These are phyloP conservation scores for Termitomyces sp. DNA, from an alignment of 768 basidiomycete genomes.

Conservation along the genomic window DNA sequence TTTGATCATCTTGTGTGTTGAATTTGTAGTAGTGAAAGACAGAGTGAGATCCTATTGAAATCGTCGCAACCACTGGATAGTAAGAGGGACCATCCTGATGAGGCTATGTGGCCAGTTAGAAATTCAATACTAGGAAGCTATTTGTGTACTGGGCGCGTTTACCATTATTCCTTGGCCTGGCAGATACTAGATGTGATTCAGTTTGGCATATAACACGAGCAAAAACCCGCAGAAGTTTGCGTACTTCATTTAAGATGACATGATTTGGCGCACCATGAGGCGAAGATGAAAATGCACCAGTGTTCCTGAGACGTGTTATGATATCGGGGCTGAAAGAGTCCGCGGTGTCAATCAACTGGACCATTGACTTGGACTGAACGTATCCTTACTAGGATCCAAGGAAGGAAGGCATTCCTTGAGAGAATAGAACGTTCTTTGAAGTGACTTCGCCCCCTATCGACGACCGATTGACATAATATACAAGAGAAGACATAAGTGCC, in stretches of 20 bases:
- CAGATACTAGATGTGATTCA: constrained; percentile 52
- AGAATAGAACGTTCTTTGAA: constrained; percentile 62
- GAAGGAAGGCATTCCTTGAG: constrained; percentile 69
- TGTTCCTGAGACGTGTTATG: constrained; percentile 61
- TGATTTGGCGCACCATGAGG: constrained; percentile 80
- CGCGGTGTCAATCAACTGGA: constrained; percentile 5
- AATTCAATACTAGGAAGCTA: background rate
- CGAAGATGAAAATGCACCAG: constrained; percentile 60
- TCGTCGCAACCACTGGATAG: constrained; percentile 84
- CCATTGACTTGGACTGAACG: constrained; percentile 3
- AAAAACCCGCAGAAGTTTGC: constrained; percentile 11
- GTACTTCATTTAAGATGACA: constrained; percentile 83
- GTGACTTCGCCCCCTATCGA: constrained; percentile 70
- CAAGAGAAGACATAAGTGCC: background rate
- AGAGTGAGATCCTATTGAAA: constrained; percentile 82
- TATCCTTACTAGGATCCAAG: constrained; percentile 59
- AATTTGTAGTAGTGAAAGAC: constrained; percentile 84
- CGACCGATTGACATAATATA: constrained; percentile 7
- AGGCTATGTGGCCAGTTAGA: constrained; percentile 45
- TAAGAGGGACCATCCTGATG: constrained; percentile 93
- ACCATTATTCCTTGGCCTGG: constrained; percentile 95
- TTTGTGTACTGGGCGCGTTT: constrained; percentile 5
- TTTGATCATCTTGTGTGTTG: constrained; percentile 22
- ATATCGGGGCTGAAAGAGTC: constrained; percentile 65
- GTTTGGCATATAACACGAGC: background rate